Evolutionary conservation across 805 yeast genomes (phyloP).

Genomic region (Kurtzmaniella cleridarum): DNA sequence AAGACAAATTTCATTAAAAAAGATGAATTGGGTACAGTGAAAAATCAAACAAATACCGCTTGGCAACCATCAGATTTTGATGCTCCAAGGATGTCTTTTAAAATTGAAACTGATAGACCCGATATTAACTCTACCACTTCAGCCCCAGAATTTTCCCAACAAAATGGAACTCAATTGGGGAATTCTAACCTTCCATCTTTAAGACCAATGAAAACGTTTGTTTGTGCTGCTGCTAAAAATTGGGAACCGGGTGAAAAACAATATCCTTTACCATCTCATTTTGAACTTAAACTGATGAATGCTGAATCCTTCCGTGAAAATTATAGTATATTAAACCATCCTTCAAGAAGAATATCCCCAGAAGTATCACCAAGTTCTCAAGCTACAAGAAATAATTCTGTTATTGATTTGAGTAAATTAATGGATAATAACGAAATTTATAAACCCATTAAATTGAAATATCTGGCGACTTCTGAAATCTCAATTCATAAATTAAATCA

Average conservation of each 20-base stretch:
- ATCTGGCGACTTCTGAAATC: constrained; percentile 33
- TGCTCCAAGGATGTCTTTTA: constrained; percentile 32
- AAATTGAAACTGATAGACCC: constrained; percentile 16
- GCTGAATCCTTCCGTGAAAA: constrained; percentile 30
- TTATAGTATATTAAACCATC: constrained; percentile 26
- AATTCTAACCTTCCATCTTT: constrained; percentile 3
- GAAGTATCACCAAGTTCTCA: constrained; percentile 38
- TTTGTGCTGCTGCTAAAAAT: constrained; percentile 35
- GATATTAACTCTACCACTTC: constrained; percentile 5
- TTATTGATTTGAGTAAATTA: constrained; percentile 33
- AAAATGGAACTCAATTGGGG: not conserved
- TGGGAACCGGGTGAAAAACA: constrained; percentile 29
- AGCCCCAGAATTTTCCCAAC: constrained; percentile 4
- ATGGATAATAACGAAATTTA: constrained; percentile 29
- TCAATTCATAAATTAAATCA: constrained; percentile 34
- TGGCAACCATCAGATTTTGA: constrained; percentile 10
- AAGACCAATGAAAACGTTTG: constrained; percentile 10
- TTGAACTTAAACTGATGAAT: constrained; percentile 31
- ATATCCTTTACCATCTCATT: constrained; percentile 27
- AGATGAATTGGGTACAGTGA: constrained; percentile 19
- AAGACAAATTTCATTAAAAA: constrained; percentile 38
- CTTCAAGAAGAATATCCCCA: constrained; percentile 32
- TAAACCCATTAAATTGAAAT: constrained; percentile 33
- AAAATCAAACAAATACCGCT: constrained; percentile 11
- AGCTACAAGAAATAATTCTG: constrained; percentile 37